Evolutionary conservation across 805 yeast genomes (phyloP).

Genomic region (Saturnispora sanitii): DNA sequence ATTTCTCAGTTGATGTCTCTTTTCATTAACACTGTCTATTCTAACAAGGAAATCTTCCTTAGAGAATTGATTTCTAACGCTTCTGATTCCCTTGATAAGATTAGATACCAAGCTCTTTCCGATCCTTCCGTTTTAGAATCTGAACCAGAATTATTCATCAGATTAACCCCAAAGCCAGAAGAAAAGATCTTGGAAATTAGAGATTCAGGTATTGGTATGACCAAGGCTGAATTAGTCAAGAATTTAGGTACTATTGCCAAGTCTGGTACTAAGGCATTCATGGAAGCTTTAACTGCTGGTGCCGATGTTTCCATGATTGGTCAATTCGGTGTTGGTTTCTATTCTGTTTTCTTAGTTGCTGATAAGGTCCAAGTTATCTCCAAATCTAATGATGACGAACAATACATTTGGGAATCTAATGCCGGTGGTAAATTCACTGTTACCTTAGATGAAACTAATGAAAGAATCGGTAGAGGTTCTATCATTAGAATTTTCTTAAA

Average conservation of each 20-base stretch:
- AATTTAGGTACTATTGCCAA: conserved; percentile 99
- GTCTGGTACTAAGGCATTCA: conserved; percentile 98
- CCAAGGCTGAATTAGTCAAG: conserved; percentile 97
- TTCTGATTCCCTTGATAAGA: conserved; percentile 97
- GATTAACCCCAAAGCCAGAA: conserved; percentile 96
- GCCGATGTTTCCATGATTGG: conserved; percentile 99
- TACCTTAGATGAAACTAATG: conserved; percentile 79
- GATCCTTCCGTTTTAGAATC: conserved; percentile 88
- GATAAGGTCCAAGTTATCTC: conserved; percentile 98
- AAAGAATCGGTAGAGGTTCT: conserved; percentile 90
- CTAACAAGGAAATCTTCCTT: conserved; percentile 97
- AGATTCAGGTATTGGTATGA: conserved; percentile 99
- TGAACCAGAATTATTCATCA: conserved; percentile 93
- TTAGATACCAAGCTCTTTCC: conserved; percentile 90
- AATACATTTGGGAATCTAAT: conserved; percentile 98
- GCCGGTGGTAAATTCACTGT: conserved; percentile 99
- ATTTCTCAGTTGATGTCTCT: conserved; percentile 99
- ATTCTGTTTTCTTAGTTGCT: conserved; percentile 97
- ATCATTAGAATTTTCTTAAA: conserved; percentile 90
- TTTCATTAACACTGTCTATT: conserved; percentile 99
- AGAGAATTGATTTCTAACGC: conserved; percentile 99
- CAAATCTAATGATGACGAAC: conserved; percentile 98
- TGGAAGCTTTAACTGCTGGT: conserved; percentile 99
- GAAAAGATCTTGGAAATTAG: conserved; percentile 90
- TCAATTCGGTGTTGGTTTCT: conserved; percentile 99